Percentiles rank a stretch among this genome's conserved stretches.
phyloP scores from a whole-genome alignment of 2,329 filamentous ascomycete species.

The Apiospora rasikravindrae region DNA sequence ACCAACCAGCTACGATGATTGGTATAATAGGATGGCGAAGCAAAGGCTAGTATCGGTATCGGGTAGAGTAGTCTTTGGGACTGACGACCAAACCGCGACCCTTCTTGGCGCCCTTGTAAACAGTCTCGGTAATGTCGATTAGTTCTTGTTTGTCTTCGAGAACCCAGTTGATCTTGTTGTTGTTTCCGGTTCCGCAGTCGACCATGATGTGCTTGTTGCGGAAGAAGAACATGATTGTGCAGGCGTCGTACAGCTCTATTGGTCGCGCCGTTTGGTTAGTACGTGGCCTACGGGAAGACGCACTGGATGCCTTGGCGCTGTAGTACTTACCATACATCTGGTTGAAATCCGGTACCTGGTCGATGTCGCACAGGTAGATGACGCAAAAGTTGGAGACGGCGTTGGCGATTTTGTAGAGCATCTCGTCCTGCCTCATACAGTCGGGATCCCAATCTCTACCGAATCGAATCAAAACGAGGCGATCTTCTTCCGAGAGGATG shows the following conservation, averaged over 20 bases:
- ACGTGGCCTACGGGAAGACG: conserved; percentile 17
- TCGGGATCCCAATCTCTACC: conserved; percentile 85
- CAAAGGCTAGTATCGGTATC: conserved; percentile 37
- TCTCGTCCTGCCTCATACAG: conserved; percentile 80
- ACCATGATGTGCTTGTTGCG: conserved; percentile 99
- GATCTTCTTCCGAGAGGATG: conserved; percentile 86
- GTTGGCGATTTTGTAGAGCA: conserved; percentile 93
- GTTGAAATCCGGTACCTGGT: conserved; percentile 91
- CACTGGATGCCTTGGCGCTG: conserved; percentile 22
- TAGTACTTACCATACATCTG: conserved; percentile 78
- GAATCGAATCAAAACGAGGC: conserved; percentile 92
- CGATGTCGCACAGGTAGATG: conserved; percentile 93
- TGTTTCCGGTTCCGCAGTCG: conserved; percentile 97
- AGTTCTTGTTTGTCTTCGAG: conserved; percentile 97
- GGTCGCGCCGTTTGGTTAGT: conserved; percentile 24
- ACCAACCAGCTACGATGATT: background rate
- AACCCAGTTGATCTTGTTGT: conserved; percentile 98
- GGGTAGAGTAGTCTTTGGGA: conserved; percentile 72
- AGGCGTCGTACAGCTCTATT: conserved; percentile 75
- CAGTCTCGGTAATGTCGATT: conserved; percentile 97
- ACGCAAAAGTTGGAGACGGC: conserved; percentile 91
- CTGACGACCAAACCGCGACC: conserved; percentile 94
- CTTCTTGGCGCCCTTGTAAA: conserved; percentile 98
- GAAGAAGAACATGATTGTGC: conserved; percentile 98
- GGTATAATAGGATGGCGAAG: background rate